These are phyloP conservation scores for Hymenoscyphus repandus DNA, from an alignment of 2,329 filamentous ascomycete species.

Conservation along the genomic window DNA sequence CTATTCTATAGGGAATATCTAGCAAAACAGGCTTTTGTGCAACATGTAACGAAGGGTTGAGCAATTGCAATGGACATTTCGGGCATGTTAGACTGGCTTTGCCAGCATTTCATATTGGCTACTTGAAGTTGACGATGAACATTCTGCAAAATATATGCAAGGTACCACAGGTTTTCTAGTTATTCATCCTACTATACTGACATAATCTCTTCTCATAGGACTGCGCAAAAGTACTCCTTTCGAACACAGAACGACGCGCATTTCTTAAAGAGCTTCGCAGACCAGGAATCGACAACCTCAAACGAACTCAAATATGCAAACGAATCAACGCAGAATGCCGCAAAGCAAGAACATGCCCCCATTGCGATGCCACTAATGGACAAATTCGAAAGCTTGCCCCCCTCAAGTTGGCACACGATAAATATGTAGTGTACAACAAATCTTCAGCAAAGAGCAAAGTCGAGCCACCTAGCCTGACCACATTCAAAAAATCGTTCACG, in stretches of 20 bases:
- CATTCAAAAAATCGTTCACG: conserved; percentile 80
- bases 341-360: conserved; percentile 77
- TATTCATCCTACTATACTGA: neutral
- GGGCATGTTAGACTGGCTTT: conserved; percentile 87
- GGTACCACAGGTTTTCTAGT: conserved; percentile 30
- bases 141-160: conserved; percentile 97
- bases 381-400: conserved; percentile 87
- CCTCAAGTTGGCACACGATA: conserved; percentile 93
- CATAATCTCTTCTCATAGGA: conserved; percentile 41
- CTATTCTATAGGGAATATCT: conserved; percentile 62
- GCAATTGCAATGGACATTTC: conserved; percentile 91
- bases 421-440: conserved; percentile 81
- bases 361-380: conserved; percentile 79
- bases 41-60: conserved; percentile 76
- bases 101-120: conserved; percentile 93
- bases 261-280: conserved; percentile 77
- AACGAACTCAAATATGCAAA: conserved; percentile 78
- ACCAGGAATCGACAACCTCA: conserved; percentile 80
- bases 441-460: conserved; percentile 84
- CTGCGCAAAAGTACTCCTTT: conserved; percentile 78
- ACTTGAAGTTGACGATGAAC: conserved; percentile 86
- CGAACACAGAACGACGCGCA: conserved; percentile 69
- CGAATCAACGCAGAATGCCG: conserved; percentile 84
- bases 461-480: conserved; percentile 72
- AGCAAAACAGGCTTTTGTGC: conserved; percentile 74